Evolutionary conservation across 2,329 filamentous ascomycete species (phyloP), one percentile per base, ranked within the genome.

Genomic region (Arthroderma sp.): DNA sequence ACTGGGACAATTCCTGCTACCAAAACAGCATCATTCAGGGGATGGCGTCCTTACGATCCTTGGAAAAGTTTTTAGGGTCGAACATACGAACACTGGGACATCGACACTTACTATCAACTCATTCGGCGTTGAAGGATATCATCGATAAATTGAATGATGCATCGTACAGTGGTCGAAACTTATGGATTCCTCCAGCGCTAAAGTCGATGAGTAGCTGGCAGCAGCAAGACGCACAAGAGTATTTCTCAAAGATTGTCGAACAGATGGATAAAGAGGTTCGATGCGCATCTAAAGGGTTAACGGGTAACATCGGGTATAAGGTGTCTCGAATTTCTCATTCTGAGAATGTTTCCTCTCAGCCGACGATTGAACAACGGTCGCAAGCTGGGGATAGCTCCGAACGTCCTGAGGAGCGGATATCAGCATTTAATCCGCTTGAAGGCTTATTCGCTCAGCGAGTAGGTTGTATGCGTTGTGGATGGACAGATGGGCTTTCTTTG

Each of bases 171-270:
- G 86, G 86, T 5, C 74, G 73, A 55, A 82, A 80, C 15, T 69
- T 95, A 9, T 94, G 86, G 86, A 87, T 87, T 5, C 84, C 86
- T 0, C 68, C 75, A 0, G 77, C 82, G 44, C 68, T 95, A 38
- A 94, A 94, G 64, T 88, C 81, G 6, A 93, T 96, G 82, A 89
- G 82, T 62, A 94, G 85, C 29, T 94, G 84, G 77, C 84, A 93
- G 54, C 91, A 96, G 60, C 91, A 98, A 64, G 91, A 98, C 65
- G 91, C 91, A 4, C 91, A 96, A 59, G 91, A 98, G 62, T 98
- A 96, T 62, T 95, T 85, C 56, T 89, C 86, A 10, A 93, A 89
- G 56, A 73, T 98, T 9, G 64, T 95, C 40, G 86, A 89, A 53
- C 81, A 88, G 54, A 70, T 94, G 29, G 86, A 95, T 56, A 82